Evolutionary conservation across 805 yeast genomes (phyloP), one percentile per base, ranked within the genome.

Genomic region (Yarrowia divulgata): DNA sequence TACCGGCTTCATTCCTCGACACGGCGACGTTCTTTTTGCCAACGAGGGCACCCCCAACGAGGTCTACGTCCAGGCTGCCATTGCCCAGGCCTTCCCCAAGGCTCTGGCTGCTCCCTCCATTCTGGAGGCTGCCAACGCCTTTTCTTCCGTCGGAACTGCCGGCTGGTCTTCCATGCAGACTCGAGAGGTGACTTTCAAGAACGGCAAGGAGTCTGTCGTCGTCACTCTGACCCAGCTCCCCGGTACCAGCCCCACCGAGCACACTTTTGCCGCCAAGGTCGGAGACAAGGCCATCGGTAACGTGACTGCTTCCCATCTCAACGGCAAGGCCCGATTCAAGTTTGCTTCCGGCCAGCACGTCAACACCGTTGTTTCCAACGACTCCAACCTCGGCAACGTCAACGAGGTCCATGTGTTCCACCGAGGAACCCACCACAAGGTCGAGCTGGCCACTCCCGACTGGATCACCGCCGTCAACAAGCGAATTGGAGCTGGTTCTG

Each of bases 401-500:
- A 49, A 63, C 48, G 55, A 62, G 39, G 73, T 75, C 16, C 77
- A 76, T 50, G 73, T 76, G 12, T 76, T 76, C 72, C 75, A 74
- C 63, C 69, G 71, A 32, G 78, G 77, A 29, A 69, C 58, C 16
- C 78, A 76, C 68, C 72, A 71, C 69, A 70, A 73, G 14, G 48
- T 76, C 46, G 70, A 68, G 19, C 71, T 69, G 52, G 73, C 75
- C 29, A 69, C 71, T 29, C 78, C 79, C 16, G 72, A 72, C 37
- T 76, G 78, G 78, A 68, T 76, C 43, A 69, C 72, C 13, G 68
- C 68, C 23, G 68, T 63, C 55, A 63, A 63, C 57, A 63, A 63
- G 46, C 43, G 68, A 63, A 48, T 63, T 74, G 99, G 99, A 73
- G 99, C 94, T 72, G 98, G 93, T 76, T 85, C 96, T 75, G 81